Evolutionary conservation across 208 protist genomes (phyloP).

Genomic region (Leishmania turanica): DNA sequence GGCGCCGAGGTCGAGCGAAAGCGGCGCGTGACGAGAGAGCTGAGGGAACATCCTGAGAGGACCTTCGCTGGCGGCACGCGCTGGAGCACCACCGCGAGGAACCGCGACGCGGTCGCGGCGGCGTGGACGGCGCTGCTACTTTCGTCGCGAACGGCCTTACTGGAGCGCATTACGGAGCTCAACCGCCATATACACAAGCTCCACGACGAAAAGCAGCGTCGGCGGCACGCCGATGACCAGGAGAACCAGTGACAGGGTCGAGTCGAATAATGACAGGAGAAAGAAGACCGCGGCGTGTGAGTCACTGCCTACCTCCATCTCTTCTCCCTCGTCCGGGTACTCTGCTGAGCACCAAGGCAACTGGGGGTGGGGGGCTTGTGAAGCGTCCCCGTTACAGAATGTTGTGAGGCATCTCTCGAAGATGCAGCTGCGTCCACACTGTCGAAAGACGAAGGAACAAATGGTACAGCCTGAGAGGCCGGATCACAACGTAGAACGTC

Average conservation of each 20-base stretch:
- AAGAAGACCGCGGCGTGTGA: background rate
- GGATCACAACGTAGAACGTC: background rate
- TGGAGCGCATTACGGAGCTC: slow-evolving; percentile 35
- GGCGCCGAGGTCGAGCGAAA: slow-evolving; percentile 21
- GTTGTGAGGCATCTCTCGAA: background rate
- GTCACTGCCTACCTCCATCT: background rate
- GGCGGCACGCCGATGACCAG: background rate
- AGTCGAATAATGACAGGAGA: background rate
- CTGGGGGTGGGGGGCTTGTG: background rate
- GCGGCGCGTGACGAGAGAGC: slow-evolving; percentile 10
- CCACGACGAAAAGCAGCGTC: slow-evolving; percentile 6
- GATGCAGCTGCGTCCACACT: background rate
- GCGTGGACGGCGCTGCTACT: slow-evolving; percentile 45
- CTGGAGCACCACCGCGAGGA: slow-evolving; percentile 15
- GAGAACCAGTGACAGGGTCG: background rate
- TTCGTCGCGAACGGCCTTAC: slow-evolving; percentile 20
- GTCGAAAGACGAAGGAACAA: no score
- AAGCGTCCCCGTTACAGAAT: background rate
- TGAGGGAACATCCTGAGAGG: background rate
- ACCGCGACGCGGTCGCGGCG: slow-evolving; percentile 9
- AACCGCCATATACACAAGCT: slow-evolving; percentile 29
- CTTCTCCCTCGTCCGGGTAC: background rate
- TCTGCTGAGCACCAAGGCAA: background rate
- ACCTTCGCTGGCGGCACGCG: slow-evolving; percentile 15
- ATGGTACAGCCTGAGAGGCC: background rate